These are phyloP conservation scores for Umbilicus rupestris DNA, from an alignment of 164 flowering plant species.

Conservation along the genomic window DNA sequence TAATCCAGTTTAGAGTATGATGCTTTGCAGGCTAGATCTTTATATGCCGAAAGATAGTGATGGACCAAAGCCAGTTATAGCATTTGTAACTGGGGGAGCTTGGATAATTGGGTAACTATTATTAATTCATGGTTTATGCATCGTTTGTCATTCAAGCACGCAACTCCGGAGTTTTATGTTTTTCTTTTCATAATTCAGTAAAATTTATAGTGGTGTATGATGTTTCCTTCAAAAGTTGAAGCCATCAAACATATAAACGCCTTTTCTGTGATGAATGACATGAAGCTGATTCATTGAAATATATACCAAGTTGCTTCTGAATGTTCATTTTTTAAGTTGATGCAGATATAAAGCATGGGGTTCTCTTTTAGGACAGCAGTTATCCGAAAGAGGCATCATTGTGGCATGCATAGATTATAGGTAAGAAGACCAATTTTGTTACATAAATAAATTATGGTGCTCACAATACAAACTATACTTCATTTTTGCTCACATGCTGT, in stretches of 20 bases:
- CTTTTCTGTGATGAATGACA: not conserved
- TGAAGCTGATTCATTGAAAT: not conserved
- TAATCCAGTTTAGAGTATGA: not conserved
- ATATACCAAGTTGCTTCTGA: not conserved
- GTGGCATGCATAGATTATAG: slow-evolving; percentile 98
- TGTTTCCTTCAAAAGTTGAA: no score
- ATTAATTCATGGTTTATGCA: not conserved
- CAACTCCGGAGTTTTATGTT: not conserved
- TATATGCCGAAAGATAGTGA: slow-evolving; percentile 52
- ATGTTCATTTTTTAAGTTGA: slow-evolving; percentile 12
- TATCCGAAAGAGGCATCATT: slow-evolving; percentile 79
- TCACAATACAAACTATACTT: not conserved
- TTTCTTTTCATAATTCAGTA: not conserved
- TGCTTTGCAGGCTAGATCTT: slow-evolving; percentile 70
- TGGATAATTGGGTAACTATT: slow-evolving; percentile 91
- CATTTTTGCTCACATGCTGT: not conserved
- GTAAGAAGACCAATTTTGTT: slow-evolving; percentile 22
- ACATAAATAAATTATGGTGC: not conserved
- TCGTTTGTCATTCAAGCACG: not conserved
- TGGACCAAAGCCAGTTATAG: slow-evolving; percentile 85
- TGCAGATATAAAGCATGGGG: slow-evolving; percentile 98
- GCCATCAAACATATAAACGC: not conserved
- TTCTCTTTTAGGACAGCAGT: slow-evolving; percentile 71
- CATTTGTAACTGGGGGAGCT: slow-evolving; percentile 97
- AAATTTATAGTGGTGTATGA: not conserved